Evolutionary conservation across 202 grass and related monocot genomes (phyloP), one percentile per base, ranked within the genome.

Genomic region (Carex arenaria): DNA sequence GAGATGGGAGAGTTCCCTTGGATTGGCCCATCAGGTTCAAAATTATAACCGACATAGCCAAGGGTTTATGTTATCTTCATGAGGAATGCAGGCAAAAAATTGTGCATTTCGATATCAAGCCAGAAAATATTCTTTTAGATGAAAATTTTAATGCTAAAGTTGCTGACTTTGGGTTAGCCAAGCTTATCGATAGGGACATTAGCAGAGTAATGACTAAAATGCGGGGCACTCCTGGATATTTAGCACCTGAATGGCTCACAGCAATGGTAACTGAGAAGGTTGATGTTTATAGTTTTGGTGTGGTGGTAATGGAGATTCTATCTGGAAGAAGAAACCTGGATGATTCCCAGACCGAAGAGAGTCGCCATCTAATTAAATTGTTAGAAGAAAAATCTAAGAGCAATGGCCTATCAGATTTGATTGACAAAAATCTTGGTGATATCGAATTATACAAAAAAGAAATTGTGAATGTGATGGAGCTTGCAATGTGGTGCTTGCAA

Each of bases 221-320:
- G 80, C 61, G 66, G 26, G 84, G 86, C 9, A 88, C 82, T 32
- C 89, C 78, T 51, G 85, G 89, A 23, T 87, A 87, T 59, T 14
- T 90, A n/a, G 89, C 89, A 19, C 85, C 89, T 11, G 85, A 90
- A 70, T 90, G 85, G 89, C 57, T 87, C 15, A 87, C 82, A 78
- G 75, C 72, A 2, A 57, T 80, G 3, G 85, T 91, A 8, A 91
- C 89, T 7, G 86, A 91, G 54, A 91, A 91, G 74, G 89, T 62
- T 23, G 86, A 91, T 67, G 43, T 91, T 8, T 91, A 91, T 11
- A 88, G 89, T 30, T 90, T 87, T 11, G 85, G 89, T 19, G 63
- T 90, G 8, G 82, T 90, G 4, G 78, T 90, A 15, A 79, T 91
- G 72, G 85, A 86, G 43, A 80, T 83, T n/a, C 8, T 91, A 11